Conservation (phyloP, 2,329 filamentous ascomycete genomes). For the Emergomyces orientalis region DNA sequence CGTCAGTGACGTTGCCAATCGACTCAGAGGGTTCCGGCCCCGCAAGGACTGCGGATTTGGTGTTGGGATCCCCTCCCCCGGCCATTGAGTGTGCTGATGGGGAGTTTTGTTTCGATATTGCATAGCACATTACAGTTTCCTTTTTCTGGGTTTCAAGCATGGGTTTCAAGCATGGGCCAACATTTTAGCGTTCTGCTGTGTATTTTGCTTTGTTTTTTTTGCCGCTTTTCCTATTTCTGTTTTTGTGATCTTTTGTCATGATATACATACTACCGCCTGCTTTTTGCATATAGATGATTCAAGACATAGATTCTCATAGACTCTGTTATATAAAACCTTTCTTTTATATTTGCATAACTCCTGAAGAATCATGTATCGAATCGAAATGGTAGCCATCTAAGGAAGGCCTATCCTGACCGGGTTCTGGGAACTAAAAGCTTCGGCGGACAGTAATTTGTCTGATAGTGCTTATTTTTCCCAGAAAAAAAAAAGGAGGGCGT, state of each 20-base stretch:
- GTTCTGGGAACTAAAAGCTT: background rate
- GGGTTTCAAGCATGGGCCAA: background rate
- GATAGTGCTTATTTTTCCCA: no score
- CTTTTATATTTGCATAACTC: background rate
- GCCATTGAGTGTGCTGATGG: background rate
- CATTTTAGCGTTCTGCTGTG: background rate
- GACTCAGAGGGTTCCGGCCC: background rate
- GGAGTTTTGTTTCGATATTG: background rate
- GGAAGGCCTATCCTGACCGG: background rate
- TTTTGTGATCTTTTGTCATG: background rate
- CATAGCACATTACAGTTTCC: background rate
- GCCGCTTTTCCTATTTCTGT: background rate
- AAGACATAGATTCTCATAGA: background rate
- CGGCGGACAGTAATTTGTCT: background rate
- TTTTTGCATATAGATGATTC: background rate
- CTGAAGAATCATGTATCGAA: background rate
- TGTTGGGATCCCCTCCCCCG: background rate
- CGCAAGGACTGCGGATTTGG: slow-evolving; percentile 1
- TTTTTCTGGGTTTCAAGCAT: background rate
- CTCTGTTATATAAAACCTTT: background rate
- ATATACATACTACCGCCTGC: background rate
- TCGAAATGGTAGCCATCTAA: background rate
- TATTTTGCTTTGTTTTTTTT: background rate
- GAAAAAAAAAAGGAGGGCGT: no score
- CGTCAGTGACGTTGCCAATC: slow-evolving; percentile 8